These are phyloP conservation scores for Euphrasia arctica DNA, from an alignment of 305 asterid genomes.

Conservation along the genomic window DNA sequence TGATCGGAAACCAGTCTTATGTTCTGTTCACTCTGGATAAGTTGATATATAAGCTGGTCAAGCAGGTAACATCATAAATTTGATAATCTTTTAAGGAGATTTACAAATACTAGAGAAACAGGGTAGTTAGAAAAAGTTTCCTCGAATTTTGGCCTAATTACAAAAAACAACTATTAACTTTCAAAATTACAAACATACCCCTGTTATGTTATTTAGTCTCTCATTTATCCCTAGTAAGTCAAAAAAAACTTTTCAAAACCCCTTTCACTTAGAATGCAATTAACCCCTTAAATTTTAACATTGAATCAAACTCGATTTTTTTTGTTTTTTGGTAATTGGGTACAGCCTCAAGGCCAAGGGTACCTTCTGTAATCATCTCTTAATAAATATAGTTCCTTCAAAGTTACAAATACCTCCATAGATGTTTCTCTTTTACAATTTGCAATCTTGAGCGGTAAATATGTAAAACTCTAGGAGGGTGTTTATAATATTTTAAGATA, in stretches of 20 bases:
- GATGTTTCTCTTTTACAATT: background rate
- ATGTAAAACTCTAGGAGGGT: background rate
- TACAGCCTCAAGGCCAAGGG: background rate
- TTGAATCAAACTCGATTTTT: too few species aligned
- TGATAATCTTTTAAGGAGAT: background rate
- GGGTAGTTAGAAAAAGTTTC: background rate
- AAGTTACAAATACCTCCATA: background rate
- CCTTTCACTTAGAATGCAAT: too few species aligned
- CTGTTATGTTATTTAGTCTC: too few species aligned
- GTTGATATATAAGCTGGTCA: conserved; percentile 82
- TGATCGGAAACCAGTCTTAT: conserved; percentile 89
- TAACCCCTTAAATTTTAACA: too few species aligned
- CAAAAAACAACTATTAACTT: too few species aligned
- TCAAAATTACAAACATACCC: too few species aligned
- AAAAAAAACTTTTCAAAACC: too few species aligned
- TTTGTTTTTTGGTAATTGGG: background rate
- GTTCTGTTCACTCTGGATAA: conserved; percentile 88
- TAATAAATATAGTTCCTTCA: background rate
- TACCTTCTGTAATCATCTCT: background rate
- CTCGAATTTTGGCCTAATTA: too few species aligned
- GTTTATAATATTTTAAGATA: background rate
- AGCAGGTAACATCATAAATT: conserved; percentile 46
- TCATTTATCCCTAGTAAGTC: too few species aligned
- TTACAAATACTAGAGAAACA: background rate
- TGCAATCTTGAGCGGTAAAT: conserved; percentile 6